These are phyloP conservation scores for Rutidosis leptorrhynchoides DNA, from an alignment of 129 eudicot genomes.

Conservation along the genomic window DNA sequence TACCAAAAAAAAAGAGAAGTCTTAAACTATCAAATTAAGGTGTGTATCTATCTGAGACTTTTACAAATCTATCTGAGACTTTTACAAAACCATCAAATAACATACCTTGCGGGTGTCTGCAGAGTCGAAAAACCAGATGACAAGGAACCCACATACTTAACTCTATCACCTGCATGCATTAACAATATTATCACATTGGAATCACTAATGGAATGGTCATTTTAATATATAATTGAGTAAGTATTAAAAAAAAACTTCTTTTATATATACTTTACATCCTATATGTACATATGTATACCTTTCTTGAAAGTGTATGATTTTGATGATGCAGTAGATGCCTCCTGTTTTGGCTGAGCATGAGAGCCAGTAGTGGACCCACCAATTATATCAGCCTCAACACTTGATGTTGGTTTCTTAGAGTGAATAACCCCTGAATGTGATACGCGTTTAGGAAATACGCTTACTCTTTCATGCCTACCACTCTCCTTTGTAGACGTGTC, in stretches of 20 bases:
- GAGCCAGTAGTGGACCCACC: constrained; percentile 69
- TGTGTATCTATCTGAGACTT: neutral
- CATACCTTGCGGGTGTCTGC: constrained; percentile 60
- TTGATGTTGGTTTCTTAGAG: constrained; percentile 73
- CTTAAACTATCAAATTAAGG: neutral
- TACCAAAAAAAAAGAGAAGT: neutral
- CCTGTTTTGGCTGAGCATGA: constrained; percentile 81
- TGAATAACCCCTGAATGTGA: constrained; percentile 48
- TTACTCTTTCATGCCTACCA: constrained; percentile 64
- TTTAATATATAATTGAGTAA: too few species aligned
- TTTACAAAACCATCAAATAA: neutral
- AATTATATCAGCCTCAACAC: constrained; percentile 86
- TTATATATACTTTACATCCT: too few species aligned
- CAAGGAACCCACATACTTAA: constrained; percentile 66
- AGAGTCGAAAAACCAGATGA: constrained; percentile 49
- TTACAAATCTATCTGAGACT: neutral
- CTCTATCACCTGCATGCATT: constrained; percentile 81
- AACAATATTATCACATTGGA: constrained; percentile 5
- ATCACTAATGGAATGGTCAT: too few species aligned
- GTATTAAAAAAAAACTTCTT: too few species aligned
- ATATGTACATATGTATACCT: constrained; percentile 36
- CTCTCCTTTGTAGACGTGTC: constrained; percentile 54
- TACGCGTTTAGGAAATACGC: constrained; percentile 59
- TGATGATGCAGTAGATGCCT: constrained; percentile 84
- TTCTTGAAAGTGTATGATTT: constrained; percentile 66